These are phyloP conservation scores for Gliomastix tumulicola DNA, from an alignment of 2,329 filamentous ascomycete species.

Conservation along the genomic window DNA sequence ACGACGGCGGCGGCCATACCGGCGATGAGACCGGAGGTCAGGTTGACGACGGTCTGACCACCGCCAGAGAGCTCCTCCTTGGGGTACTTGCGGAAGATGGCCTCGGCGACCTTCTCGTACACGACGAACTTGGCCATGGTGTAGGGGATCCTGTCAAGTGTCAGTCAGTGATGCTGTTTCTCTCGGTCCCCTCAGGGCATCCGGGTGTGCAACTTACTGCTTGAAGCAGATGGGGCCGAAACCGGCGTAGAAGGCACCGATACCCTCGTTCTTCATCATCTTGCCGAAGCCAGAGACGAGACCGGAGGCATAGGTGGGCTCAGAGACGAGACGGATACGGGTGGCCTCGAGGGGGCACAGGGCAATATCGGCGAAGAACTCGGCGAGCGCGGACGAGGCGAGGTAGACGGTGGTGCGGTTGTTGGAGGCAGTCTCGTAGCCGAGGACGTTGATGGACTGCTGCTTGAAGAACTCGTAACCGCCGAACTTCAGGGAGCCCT, in stretches of 20 bases:
- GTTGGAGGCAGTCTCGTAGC: constrained; percentile 68
- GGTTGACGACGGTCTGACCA: constrained; percentile 74
- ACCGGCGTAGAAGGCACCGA: constrained; percentile 83
- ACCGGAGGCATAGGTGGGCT: constrained; percentile 78
- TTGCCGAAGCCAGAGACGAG: constrained; percentile 74
- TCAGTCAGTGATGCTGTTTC: too few species aligned
- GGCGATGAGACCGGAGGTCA: constrained; percentile 46
- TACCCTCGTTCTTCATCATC: constrained; percentile 75
- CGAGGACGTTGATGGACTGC: constrained; percentile 74
- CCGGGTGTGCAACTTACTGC: constrained; percentile 22
- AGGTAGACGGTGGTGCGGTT: constrained; percentile 81
- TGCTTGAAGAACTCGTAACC: constrained; percentile 97
- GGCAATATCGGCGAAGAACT: constrained; percentile 71
- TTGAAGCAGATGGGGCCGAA: constrained; percentile 78
- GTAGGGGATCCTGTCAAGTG: constrained; percentile 83
- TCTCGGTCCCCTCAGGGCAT: too few species aligned
- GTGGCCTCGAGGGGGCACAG: constrained; percentile 90
- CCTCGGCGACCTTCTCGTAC: constrained; percentile 80
- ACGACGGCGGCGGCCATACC: constrained; percentile 82
- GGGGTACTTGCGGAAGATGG: constrained; percentile 61
- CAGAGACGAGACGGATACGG: constrained; percentile 86
- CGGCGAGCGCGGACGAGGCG: constrained; percentile 57
- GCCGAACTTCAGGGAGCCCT: constrained; percentile 90
- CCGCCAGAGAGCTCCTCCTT: constrained; percentile 62
- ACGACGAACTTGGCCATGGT: constrained; percentile 95